A percentile compares a stretch with the other conserved stretches of the same genome.
Evolutionary conservation across 441 rosid genomes (phyloP).

Genomic region (Gossypium davidsonii): DNA sequence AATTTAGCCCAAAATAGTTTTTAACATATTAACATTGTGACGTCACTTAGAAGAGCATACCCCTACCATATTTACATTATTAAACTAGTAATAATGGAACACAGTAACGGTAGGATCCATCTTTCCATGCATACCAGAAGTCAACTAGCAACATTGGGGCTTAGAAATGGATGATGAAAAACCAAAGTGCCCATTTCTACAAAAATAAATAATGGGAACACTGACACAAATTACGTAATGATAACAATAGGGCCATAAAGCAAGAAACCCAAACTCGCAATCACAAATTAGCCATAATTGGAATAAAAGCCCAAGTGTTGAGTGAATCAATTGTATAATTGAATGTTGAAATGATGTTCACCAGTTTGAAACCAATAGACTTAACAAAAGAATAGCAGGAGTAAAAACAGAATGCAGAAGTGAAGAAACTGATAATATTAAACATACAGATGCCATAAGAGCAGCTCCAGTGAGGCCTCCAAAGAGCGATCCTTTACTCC

Average conservation of each 20-base stretch:
- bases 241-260: not conserved
- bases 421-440: not conserved
- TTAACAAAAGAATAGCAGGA: not conserved
- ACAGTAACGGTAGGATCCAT: not conserved
- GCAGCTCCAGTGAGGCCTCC: conserved; percentile 76
- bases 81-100: not conserved
- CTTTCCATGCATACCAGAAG: not conserved
- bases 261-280: not conserved
- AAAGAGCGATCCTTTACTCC: conserved; percentile 70
- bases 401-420: not conserved
- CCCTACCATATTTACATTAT: not conserved
- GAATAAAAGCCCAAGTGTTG: not conserved
- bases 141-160: not conserved
- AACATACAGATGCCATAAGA: conserved; percentile 60
- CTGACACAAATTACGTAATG: not conserved
- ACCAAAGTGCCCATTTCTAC: not conserved
- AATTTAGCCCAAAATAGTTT: not conserved
- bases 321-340: not conserved
- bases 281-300: not conserved
- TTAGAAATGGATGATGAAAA: not conserved
- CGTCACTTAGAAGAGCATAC: not conserved
- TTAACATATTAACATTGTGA: not conserved
- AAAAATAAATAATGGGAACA: not conserved
- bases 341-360: not conserved
- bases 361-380: not conserved